Evolutionary conservation across 2,329 filamentous ascomycete genomes (phyloP).

Genomic region (Aspergillus quadricinctus): DNA sequence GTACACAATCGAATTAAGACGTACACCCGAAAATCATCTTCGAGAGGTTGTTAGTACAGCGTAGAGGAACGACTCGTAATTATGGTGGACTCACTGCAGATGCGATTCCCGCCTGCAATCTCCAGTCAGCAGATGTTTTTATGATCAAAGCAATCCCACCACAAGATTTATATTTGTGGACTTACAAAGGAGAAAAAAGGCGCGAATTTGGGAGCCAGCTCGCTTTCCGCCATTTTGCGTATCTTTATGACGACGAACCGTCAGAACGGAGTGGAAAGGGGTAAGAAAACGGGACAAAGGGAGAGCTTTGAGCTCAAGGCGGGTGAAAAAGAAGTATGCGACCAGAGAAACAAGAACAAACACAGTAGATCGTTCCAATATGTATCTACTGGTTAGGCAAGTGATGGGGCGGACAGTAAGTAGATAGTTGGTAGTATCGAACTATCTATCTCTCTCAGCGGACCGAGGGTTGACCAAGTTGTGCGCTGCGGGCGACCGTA

Average conservation of each 20-base stretch:
- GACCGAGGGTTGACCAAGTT: slow-evolving; percentile 8
- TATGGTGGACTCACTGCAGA: slow-evolving; percentile 40
- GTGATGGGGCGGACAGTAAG: background rate
- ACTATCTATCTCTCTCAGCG: background rate
- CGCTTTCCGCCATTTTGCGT: slow-evolving; percentile 43
- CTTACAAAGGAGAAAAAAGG: slow-evolving; percentile 66
- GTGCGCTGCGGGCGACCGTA: slow-evolving; percentile 18
- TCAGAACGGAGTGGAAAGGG: background rate
- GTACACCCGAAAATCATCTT: slow-evolving; percentile 52
- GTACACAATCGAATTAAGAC: slow-evolving; percentile 19
- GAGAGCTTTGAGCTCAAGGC: background rate
- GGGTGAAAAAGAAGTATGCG: background rate
- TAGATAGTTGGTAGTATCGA: background rate
- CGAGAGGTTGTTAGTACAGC: slow-evolving; percentile 21
- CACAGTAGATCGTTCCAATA: background rate
- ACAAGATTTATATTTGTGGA: slow-evolving; percentile 15
- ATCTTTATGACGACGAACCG: background rate
- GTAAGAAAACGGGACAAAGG: background rate
- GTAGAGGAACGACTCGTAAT: slow-evolving; percentile 1
- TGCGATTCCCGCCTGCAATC: slow-evolving; percentile 44
- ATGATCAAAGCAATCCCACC: background rate
- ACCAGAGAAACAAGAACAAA: background rate
- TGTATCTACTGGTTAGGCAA: background rate
- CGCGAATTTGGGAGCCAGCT: slow-evolving; percentile 59
- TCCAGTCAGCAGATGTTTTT: slow-evolving; percentile 21